Evolutionary conservation across 2,329 filamentous ascomycete species (phyloP), one percentile per base, ranked within the genome.

Genomic region (Fusarium gaditjirri): DNA sequence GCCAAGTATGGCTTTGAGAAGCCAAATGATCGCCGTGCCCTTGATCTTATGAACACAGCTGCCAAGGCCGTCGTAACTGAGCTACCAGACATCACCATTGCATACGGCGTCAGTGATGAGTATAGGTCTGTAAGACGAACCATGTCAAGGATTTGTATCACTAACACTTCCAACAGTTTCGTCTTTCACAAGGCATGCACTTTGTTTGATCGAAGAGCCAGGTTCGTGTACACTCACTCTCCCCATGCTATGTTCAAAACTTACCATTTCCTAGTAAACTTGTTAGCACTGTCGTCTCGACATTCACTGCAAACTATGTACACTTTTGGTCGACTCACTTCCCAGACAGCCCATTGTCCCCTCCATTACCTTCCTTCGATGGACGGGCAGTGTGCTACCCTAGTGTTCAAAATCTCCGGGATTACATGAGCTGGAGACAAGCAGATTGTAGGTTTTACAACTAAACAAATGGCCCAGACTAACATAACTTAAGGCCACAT

Each of bases 371-470:
- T 2, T 95, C 92, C 10, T 99, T 99, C 78, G 96, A 99, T 81
- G 95, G 95, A 2, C 87, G 96, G 55, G 94, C 94, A 21, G 94
- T 99, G 7, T 91, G 92, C 79, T 99, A 98, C 82, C 96, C 96
- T 0, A 93, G 89, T 61, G 86, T 92, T 11, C 86, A 88, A 76
- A 97, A 97, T 80, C 82, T 99, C 73, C 88, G 95, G 31, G 96
- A 99, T 83, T 99, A 99, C 81, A 90, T 99, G 87, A 95, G 93
- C 79, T 99, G 96, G 96, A 89, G 96, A 75, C 96, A 99, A 82
- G 96, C 93, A 46, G 96, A 99, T 81, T 98, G 96, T 96, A 80
- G 81, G 91, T 82, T 21, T 12, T 19, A 29, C 10, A 5, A 21
- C 17, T n/a, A 6, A 35, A 9, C 21, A 12, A 2, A 8, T 39